phyloP scores from a whole-genome alignment of 2,329 filamentous ascomycete species.

The Fusarium ramigenum region DNA sequence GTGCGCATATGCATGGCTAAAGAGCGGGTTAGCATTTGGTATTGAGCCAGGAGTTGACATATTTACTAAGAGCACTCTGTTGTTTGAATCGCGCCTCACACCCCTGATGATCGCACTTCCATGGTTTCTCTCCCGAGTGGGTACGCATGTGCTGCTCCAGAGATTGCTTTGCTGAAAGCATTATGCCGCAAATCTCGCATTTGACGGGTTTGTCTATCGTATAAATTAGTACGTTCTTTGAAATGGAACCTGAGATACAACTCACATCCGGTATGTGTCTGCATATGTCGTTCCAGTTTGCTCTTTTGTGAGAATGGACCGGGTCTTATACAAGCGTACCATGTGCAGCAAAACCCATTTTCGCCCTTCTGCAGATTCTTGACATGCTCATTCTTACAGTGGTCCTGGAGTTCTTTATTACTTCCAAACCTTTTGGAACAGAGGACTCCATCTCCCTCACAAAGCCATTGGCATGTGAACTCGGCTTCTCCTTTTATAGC shows the following conservation, averaged over 20 bases:
- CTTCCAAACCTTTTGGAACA: slow-evolving; percentile 52
- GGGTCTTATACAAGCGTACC: slow-evolving; percentile 64
- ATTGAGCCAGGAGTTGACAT: background rate
- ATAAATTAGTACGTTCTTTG: slow-evolving; percentile 13
- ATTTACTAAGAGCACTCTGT: slow-evolving; percentile 72
- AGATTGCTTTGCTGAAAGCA: slow-evolving; percentile 73
- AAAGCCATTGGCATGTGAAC: slow-evolving; percentile 49
- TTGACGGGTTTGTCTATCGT: slow-evolving; percentile 65
- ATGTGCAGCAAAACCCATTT: slow-evolving; percentile 63
- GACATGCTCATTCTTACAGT: slow-evolving; percentile 63
- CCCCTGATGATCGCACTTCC: slow-evolving; percentile 60
- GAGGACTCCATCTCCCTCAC: slow-evolving; percentile 30
- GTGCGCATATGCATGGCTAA: slow-evolving; percentile 73
- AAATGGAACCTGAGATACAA: slow-evolving; percentile 21
- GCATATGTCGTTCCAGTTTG: slow-evolving; percentile 72
- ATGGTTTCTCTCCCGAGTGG: slow-evolving; percentile 73
- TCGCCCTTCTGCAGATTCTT: slow-evolving; percentile 54
- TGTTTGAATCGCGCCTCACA: slow-evolving; percentile 71
- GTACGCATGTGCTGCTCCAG: slow-evolving; percentile 73
- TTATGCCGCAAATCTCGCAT: slow-evolving; percentile 64
- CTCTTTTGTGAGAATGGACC: slow-evolving; percentile 67
- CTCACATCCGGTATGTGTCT: slow-evolving; percentile 72
- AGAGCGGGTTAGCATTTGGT: slow-evolving; percentile 24
- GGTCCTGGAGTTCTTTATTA: slow-evolving; percentile 62
- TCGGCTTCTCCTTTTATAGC: slow-evolving; percentile 37